A percentile compares a stretch with the other conserved stretches of the same genome.
Conservation (phyloP, 2,329 filamentous ascomycete species). For the Penicillium italicum region DNA sequence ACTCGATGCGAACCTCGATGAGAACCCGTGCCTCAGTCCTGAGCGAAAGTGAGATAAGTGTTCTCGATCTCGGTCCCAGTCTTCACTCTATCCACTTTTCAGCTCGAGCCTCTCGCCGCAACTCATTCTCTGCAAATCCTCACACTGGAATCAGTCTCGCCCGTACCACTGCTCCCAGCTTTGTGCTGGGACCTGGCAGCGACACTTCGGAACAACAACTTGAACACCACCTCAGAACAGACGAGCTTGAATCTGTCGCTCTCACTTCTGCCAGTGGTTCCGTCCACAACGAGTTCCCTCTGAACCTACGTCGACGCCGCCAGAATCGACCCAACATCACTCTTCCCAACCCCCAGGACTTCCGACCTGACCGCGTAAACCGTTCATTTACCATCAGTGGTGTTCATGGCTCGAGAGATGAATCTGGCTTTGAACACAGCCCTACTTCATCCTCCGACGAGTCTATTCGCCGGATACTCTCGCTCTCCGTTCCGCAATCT, state of each 20-base stretch:
- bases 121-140: neutral
- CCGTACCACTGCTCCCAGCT: neutral
- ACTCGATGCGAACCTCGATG: neutral
- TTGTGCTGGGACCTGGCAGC: neutral
- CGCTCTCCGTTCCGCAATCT: neutral
- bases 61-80: slow-evolving; percentile 25
- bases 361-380: neutral
- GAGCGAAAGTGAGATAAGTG: slow-evolving; percentile 28
- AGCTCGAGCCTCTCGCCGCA: neutral
- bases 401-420: neutral
- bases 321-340: neutral
- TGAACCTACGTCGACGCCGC: neutral
- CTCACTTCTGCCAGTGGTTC: slow-evolving; percentile 13
- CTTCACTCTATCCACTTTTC: neutral
- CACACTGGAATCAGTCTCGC: too few species aligned
- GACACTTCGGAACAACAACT: neutral
- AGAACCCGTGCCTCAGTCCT: neutral
- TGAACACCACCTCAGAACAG: neutral
- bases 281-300: neutral
- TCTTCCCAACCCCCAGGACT: neutral
- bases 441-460: neutral
- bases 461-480: neutral
- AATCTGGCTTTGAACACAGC: neutral
- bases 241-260: slow-evolving; percentile 5
- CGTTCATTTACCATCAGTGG: neutral